Evolutionary conservation across 2,329 filamentous ascomycete species (phyloP).

Genomic region (Ophiocordyceps sinensis): DNA sequence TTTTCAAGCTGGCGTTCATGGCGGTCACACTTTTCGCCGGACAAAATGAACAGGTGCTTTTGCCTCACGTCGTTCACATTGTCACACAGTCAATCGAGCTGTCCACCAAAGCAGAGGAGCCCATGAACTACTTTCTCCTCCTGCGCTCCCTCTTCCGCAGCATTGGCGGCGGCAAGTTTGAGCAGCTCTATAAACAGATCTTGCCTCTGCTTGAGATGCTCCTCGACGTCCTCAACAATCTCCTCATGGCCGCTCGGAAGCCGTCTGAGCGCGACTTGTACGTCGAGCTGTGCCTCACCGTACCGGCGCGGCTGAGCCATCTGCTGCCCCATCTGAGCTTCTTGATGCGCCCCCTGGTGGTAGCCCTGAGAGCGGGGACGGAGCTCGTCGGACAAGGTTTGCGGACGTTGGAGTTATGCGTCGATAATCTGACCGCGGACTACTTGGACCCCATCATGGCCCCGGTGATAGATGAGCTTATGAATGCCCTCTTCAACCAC

Average conservation of each 20-base stretch:
- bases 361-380: constrained; percentile 78
- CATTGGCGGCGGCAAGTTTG: constrained; percentile 93
- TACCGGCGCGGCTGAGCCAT: constrained; percentile 87
- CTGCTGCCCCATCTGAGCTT: constrained; percentile 90
- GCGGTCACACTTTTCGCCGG: constrained; percentile 89
- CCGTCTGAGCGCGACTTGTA: constrained; percentile 87
- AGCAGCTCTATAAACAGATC: constrained; percentile 97
- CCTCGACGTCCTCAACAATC: constrained; percentile 88
- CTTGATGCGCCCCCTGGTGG: constrained; percentile 93
- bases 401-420: constrained; percentile 85
- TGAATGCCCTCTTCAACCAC: constrained; percentile 95
- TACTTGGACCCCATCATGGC: constrained; percentile 99
- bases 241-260: constrained; percentile 80
- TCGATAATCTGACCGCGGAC: constrained; percentile 94
- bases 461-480: constrained; percentile 94
- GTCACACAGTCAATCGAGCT: constrained; percentile 95
- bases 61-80: constrained; percentile 94
- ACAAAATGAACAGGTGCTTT: constrained; percentile 88
- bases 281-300: constrained; percentile 90
- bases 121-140: constrained; percentile 96
- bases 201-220: constrained; percentile 93
- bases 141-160: constrained; percentile 86
- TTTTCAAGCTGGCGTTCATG: constrained; percentile 99
- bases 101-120: constrained; percentile 88
- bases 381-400: constrained; percentile 92